These are phyloP conservation scores for Pichia pseudocactophila DNA, from an alignment of 805 yeast species.

Conservation along the genomic window DNA sequence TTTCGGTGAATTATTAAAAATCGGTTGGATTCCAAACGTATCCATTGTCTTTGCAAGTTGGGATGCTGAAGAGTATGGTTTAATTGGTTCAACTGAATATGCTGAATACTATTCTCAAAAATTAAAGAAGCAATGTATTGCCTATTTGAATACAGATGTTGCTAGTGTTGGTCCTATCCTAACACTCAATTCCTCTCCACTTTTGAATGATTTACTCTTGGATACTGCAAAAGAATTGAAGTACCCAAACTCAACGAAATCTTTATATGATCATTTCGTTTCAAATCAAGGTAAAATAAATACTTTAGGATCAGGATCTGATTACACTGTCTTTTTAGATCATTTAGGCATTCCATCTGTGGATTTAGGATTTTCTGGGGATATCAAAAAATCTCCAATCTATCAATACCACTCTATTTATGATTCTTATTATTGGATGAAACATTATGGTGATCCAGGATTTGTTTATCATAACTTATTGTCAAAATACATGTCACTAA, in stretches of 20 bases:
- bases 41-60: slow-evolving; percentile 65
- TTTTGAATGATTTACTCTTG: slow-evolving; percentile 39
- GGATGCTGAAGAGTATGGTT: slow-evolving; percentile 75
- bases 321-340: slow-evolving; percentile 52
- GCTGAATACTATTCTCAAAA: slow-evolving; percentile 49
- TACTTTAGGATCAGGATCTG: slow-evolving; percentile 63
- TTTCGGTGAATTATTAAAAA: slow-evolving; percentile 38
- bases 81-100: slow-evolving; percentile 71
- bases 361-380: slow-evolving; percentile 45
- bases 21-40: slow-evolving; percentile 68
- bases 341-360: slow-evolving; percentile 52
- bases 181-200: slow-evolving; percentile 48
- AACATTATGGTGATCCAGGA: slow-evolving; percentile 50
- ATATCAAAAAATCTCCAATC: slow-evolving; percentile 40
- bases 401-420: slow-evolving; percentile 73
- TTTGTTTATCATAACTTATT: slow-evolving; percentile 49
- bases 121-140: slow-evolving; percentile 45
- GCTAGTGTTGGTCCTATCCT: slow-evolving; percentile 50
- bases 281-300: slow-evolving; percentile 29
- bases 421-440: slow-evolving; percentile 68
- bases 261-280: slow-evolving; percentile 31
- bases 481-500: slow-evolving; percentile 44
- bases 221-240: slow-evolving; percentile 35
- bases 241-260: slow-evolving; percentile 33
- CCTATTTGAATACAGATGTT: slow-evolving; percentile 63